Evolutionary conservation across 805 yeast species (phyloP), one percentile per base, ranked within the genome.

Genomic region (Pichia rugopelliculosa): DNA sequence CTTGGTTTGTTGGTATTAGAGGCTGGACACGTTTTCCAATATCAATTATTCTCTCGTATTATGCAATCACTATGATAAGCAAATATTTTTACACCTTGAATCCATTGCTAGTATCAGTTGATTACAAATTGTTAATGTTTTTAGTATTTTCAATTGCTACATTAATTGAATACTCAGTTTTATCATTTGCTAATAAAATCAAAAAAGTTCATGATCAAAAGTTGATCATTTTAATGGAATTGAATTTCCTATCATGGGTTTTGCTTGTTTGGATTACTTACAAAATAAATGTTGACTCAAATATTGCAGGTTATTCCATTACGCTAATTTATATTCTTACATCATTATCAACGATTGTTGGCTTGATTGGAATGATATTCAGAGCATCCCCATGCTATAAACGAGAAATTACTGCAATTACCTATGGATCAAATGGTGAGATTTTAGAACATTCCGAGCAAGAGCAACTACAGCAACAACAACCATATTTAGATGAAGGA

Each of bases 1-100:
- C 70, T 52, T 72, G 84, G 82, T 62, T 59, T 30, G 63, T 74
- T 38, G 65, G 65, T 26, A 57, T 70, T 13, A 72, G 67, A 50
- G 75, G 76, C 2, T 66, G 75, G 53, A 53, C 77, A 20, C 74
- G 89, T 54, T 72, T 82, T 30, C 90, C 95, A 1, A 37, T 81
- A 5, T 71, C 89, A 18, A 55, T 82, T 17, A 57, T 61, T 0
- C 44, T 75, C 9, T 75, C 91, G 0, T 55, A 65, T 12, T 54
- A 71, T 15, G 53, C 69, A 13, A 61, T 75, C 0, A 55, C 56
- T 30, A 54, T 65, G 41, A 59, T 70, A 12, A 60, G 75, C 54
- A 58, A 73, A 54, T 58, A 74, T 60, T 55, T 81, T 52, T 53
- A 65, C 54, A 49, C 62, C 30, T 47, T 59, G 44, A 76, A 78